Percentiles rank a stretch among this genome's conserved stretches.
Conservation (phyloP, 2,329 filamentous ascomycete species). For the Aspergillus sp. region DNA sequence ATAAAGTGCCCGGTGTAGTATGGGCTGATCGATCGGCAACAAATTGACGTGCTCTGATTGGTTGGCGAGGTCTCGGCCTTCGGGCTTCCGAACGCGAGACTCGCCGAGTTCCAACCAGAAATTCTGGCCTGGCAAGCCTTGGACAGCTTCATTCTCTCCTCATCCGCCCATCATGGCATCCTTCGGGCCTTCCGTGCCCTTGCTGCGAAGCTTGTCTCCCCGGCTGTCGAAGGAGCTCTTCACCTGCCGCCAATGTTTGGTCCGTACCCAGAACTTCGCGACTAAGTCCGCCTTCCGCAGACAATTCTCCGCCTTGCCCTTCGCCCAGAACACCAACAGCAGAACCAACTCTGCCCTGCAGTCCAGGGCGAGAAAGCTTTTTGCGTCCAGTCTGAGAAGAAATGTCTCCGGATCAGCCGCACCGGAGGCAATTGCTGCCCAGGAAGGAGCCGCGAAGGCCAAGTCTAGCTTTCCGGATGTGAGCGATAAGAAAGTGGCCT, state of each 20-base stretch:
- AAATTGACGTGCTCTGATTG: slow-evolving; percentile 27
- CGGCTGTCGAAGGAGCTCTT: slow-evolving; percentile 43
- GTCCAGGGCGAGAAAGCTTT: slow-evolving; percentile 30
- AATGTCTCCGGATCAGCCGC: slow-evolving; percentile 26
- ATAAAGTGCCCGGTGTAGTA: background rate
- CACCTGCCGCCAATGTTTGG: slow-evolving; percentile 45
- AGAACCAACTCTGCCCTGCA: slow-evolving; percentile 30
- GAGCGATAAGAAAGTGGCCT: slow-evolving; percentile 76
- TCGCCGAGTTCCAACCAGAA: background rate
- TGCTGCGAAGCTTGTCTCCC: slow-evolving; percentile 38
- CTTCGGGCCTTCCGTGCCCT: slow-evolving; percentile 32
- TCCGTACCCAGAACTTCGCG: slow-evolving; percentile 31
- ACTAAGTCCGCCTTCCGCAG: slow-evolving; percentile 34
- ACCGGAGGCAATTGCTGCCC: slow-evolving; percentile 19
- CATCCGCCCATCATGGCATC: slow-evolving; percentile 35
- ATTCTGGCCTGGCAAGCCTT: slow-evolving; percentile 5
- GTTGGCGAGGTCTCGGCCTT: slow-evolving; percentile 15
- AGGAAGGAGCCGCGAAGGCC: slow-evolving; percentile 28
- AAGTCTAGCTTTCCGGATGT: slow-evolving; percentile 58
- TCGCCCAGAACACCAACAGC: slow-evolving; percentile 25
- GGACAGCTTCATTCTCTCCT: slow-evolving; percentile 3
- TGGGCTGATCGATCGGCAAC: slow-evolving; percentile 6
- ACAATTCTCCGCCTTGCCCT: slow-evolving; percentile 33
- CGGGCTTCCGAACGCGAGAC: slow-evolving; percentile 15
- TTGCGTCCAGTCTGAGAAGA: slow-evolving; percentile 28